These are phyloP conservation scores for Teunomyces lycoperdinae DNA, from an alignment of 805 yeast genomes.

Conservation along the genomic window DNA sequence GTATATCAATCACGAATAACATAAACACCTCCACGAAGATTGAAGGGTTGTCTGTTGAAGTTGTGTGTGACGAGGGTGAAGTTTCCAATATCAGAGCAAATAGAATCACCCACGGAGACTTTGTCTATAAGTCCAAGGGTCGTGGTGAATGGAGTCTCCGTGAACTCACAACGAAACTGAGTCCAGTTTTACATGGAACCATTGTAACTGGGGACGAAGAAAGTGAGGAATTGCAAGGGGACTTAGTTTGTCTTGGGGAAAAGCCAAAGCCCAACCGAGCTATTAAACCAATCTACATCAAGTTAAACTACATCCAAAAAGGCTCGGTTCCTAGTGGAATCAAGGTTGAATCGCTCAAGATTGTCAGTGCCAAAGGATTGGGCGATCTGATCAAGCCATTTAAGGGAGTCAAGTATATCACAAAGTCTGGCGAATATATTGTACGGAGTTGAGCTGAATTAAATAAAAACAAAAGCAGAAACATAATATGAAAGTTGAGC, in stretches of 20 bases:
- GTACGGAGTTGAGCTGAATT: slow-evolving; percentile 28
- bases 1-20: slow-evolving; percentile 40
- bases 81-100: slow-evolving; percentile 48
- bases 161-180: slow-evolving; percentile 57
- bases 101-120: slow-evolving; percentile 76
- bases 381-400: slow-evolving; percentile 68
- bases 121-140: slow-evolving; percentile 51
- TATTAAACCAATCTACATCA: slow-evolving; percentile 37
- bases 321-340: slow-evolving; percentile 78
- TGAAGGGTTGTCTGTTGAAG: slow-evolving; percentile 30
- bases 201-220: slow-evolving; percentile 23
- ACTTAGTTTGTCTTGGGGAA: slow-evolving; percentile 2
- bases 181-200: slow-evolving; percentile 65
- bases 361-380: slow-evolving; percentile 55
- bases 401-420: slow-evolving; percentile 85
- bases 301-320: slow-evolving; percentile 53
- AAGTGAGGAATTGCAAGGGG: slow-evolving; percentile 8
- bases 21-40: slow-evolving; percentile 28
- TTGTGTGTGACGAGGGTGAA: slow-evolving; percentile 15
- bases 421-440: slow-evolving; percentile 59
- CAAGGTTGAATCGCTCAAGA: slow-evolving; percentile 61
- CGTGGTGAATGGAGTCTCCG: slow-evolving; percentile 66
- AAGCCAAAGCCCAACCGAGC: slow-evolving; percentile 5
- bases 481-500: no score
- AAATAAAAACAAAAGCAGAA: neutral